phyloP scores from a whole-genome alignment of 2,329 filamentous ascomycete species.

The Aspergillus spinulosporus region DNA sequence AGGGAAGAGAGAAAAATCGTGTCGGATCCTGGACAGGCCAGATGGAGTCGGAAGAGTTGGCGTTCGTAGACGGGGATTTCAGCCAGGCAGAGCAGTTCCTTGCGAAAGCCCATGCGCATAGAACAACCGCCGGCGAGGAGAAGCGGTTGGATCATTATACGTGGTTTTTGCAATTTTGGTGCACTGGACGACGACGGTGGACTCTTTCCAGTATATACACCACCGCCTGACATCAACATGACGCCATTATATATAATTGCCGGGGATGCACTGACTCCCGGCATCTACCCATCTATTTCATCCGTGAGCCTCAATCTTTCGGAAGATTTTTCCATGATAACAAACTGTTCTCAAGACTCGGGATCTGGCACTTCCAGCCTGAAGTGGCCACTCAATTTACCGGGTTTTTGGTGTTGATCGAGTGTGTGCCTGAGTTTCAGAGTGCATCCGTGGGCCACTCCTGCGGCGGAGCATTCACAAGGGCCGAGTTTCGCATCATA shows the following conservation, averaged over 20 bases:
- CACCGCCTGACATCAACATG: background rate
- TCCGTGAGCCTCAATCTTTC: background rate
- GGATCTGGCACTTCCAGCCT: no score
- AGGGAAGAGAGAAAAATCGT: slow-evolving; percentile 29
- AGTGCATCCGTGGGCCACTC: background rate
- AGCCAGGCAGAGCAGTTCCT: slow-evolving; percentile 34
- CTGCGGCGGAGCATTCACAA: background rate
- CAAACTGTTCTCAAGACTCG: no score
- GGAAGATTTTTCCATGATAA: no score
- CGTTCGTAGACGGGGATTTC: slow-evolving; percentile 31
- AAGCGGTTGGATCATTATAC: slow-evolving; percentile 26
- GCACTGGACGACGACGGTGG: no score
- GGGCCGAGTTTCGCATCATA: background rate
- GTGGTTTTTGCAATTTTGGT: background rate
- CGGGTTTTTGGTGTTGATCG: background rate
- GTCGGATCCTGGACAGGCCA: slow-evolving; percentile 26
- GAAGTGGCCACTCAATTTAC: no score
- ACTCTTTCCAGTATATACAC: no score
- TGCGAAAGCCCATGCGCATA: slow-evolving; percentile 33
- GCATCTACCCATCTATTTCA: background rate
- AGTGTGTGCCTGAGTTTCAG: background rate
- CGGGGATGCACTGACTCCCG: no score
- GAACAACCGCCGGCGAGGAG: slow-evolving; percentile 36
- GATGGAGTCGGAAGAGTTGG: slow-evolving; percentile 26
- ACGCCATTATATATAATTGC: background rate